A percentile compares a stretch with the other conserved stretches of the same genome.
Evolutionary conservation across 2,329 filamentous ascomycete species (phyloP).

Genomic region (Saccharata proteae): DNA sequence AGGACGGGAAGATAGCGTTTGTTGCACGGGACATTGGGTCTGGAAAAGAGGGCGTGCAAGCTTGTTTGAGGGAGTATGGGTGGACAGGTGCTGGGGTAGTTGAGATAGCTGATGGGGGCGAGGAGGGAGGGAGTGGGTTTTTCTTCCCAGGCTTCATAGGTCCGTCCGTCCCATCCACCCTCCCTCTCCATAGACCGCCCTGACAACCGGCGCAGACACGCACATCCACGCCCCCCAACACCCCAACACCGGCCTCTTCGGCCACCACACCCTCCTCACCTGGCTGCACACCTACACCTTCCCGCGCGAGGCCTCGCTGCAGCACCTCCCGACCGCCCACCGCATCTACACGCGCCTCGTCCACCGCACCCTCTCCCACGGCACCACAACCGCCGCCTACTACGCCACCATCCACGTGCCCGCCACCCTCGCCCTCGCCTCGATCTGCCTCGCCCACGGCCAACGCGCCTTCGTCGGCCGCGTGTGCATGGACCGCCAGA

Average conservation of each 20-base stretch:
- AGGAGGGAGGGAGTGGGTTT: conserved; percentile 53
- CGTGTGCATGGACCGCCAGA: conserved; percentile 76
- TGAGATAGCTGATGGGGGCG: conserved; percentile 15
- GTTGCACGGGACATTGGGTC: conserved; percentile 25
- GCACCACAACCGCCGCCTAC: conserved; percentile 91
- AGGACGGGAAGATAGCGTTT: conserved; percentile 39
- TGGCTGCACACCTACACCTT: conserved; percentile 96
- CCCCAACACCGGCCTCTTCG: conserved; percentile 87
- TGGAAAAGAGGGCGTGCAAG: conserved; percentile 14
- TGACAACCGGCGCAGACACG: conserved; percentile 52
- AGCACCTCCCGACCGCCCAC: conserved; percentile 48
- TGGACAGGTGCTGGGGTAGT: conserved; percentile 32
- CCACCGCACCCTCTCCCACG: conserved; percentile 68
- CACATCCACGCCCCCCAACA: conserved; percentile 95
- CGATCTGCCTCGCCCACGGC: conserved; percentile 65
- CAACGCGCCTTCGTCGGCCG: conserved; percentile 86
- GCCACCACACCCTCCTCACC: conserved; percentile 80
- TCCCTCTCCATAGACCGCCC: not conserved
- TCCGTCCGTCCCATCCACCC: conserved; percentile 23
- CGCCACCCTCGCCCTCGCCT: conserved; percentile 81
- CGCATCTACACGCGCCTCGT: conserved; percentile 69
- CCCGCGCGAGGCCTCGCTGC: conserved; percentile 71
- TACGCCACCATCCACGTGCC: conserved; percentile 80
- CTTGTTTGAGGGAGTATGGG: conserved; percentile 15
- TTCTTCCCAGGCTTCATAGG: conserved; percentile 78